Base-by-base conservation (phyloP, 1,139 yeast genomes). In the Pneumocystis carinii region DNA sequence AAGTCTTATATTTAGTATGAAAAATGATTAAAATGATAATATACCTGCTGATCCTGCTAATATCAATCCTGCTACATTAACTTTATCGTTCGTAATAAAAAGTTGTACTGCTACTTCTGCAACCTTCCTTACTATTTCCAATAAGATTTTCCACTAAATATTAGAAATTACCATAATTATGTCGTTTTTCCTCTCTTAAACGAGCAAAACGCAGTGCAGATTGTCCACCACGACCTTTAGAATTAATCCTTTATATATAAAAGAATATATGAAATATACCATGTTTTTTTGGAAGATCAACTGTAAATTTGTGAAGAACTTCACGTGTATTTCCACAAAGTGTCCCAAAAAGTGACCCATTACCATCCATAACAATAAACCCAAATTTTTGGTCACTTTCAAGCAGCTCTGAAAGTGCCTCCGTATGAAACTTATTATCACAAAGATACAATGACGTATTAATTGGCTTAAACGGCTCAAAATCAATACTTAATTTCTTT, bases 181-280 rank as follows among this genome's bases (percentile, higher is more conserved):
- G 98, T 80, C 98, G 89, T 76, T 92, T 92, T 78, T 94, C 98
- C 71, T 92, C 98, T 83, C 98, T 87, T 76, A 92, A 82, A 81
- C 98, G 90, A 59, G 97, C 87, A 80, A 92, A 92, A 88, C 98
- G 97, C 70, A 92, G 75, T 60, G 98, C 98, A 67, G 98, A 92
- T 80, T 92, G 98, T 86, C 98, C 98, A 87, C 98, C 98, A 82
- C 98, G 87, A 72, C 98, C 55, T 48, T 48, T 48, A 48, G 10
- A 24, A 2, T 48, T 24, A 48, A 29, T 24, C 24, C 27, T 4
- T 48, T 24, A 24, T 3, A 12, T 12, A 24, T 2, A 48, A 48
- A 19, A 17, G 3, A 48, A 48, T 12, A 17, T 17, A 17, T 19
- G 14, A n/a, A 48, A 48, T 48, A 48, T 48, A 48, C 55, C 98